Conservation (phyloP, 306 rosid species). For the Lathyrus aphaca region DNA sequence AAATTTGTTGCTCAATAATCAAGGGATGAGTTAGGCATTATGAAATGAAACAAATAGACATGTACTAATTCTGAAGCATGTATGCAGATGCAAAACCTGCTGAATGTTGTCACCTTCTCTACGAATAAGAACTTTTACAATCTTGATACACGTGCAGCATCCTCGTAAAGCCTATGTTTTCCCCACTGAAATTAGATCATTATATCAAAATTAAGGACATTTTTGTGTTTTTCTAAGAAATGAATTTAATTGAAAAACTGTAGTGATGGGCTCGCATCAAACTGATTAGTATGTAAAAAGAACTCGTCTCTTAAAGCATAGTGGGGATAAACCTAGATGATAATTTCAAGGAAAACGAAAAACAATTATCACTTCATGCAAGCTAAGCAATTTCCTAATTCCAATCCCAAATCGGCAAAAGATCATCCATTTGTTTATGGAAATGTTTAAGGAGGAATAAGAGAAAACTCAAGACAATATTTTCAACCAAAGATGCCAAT, state of each 20-base stretch:
- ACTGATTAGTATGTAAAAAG: background rate
- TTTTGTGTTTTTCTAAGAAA: conserved; percentile 20
- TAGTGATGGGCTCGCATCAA: conserved; percentile 16
- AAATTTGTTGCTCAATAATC: conserved; percentile 69
- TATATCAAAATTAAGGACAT: conserved; percentile 32
- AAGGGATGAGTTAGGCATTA: conserved; percentile 32
- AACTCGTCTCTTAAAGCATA: conserved; percentile 16
- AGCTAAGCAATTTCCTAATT: background rate
- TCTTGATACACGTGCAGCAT: conserved; percentile 97
- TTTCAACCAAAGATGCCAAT: conserved; percentile 35
- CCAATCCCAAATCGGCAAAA: conserved; percentile 11
- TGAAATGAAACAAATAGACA: conserved; percentile 26
- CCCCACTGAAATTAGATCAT: conserved; percentile 65
- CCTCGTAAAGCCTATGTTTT: conserved; percentile 99
- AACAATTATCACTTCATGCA: background rate
- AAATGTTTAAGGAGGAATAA: conserved; percentile 7
- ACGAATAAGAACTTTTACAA: conserved; percentile 96
- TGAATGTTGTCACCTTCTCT: conserved; percentile 97
- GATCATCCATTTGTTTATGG: conserved; percentile 24
- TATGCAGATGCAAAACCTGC: conserved; percentile 65
- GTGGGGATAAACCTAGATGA: background rate
- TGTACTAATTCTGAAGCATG: conserved; percentile 18
- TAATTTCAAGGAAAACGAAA: background rate
- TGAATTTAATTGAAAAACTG: background rate
- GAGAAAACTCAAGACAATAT: conserved; percentile 12